These are phyloP conservation scores for Talaromyces pinophilus DNA, from an alignment of 2,329 filamentous ascomycete species.

Conservation along the genomic window DNA sequence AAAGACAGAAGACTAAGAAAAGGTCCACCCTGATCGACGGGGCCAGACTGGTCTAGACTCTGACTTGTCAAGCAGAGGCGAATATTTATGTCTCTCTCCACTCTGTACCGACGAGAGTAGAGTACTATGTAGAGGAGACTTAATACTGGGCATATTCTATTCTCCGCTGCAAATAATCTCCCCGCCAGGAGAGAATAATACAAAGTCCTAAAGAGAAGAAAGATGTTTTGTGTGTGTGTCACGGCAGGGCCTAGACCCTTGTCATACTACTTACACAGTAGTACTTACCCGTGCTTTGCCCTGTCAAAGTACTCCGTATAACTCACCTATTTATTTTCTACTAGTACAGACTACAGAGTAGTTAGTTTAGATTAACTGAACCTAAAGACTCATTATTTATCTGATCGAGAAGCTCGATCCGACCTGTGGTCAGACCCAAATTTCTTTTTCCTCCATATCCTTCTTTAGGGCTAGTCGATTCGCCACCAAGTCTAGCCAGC, in stretches of 20 bases:
- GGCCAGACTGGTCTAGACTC: slow-evolving; percentile 14
- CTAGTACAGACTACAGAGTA: no score
- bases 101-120: no score
- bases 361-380: slow-evolving; percentile 3
- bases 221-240: background rate
- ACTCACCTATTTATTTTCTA: no score
- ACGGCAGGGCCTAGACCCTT: background rate
- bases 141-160: background rate
- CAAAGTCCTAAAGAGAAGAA: background rate
- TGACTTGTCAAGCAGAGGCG: slow-evolving; percentile 6
- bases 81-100: background rate
- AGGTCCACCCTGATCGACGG: slow-evolving; percentile 7
- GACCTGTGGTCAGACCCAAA: slow-evolving; percentile 4
- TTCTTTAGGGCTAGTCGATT: background rate
- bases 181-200: background rate
- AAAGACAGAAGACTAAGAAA: background rate
- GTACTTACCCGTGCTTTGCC: no score
- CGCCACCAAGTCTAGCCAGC: slow-evolving; percentile 5
- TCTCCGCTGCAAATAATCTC: no score
- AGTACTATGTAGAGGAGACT: background rate
- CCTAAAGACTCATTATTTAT: background rate
- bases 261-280: no score
- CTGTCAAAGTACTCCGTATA: no score
- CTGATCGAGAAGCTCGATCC: slow-evolving; percentile 16
- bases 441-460: background rate